phyloP scores from a whole-genome alignment of 176 grass and related monocot genomes.

The Bolboschoenus planiculmis region DNA sequence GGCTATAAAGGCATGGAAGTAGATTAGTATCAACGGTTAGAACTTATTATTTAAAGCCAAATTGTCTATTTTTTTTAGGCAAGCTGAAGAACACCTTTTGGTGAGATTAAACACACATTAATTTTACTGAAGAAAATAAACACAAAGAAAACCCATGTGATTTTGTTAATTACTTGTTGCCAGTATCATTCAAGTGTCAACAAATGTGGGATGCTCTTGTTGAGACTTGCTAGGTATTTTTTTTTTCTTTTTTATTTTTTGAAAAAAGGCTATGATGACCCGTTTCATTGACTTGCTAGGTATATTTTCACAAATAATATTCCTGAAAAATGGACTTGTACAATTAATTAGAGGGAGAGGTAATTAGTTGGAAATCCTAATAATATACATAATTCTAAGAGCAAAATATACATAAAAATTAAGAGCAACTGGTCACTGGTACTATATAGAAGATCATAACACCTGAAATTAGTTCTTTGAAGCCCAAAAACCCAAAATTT shows the following conservation, averaged over 20 bases:
- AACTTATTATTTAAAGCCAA: background rate
- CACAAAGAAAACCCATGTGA: background rate
- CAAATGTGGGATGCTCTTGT: too few relatives aligned
- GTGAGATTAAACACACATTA: background rate
- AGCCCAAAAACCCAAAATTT: background rate
- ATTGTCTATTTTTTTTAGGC: background rate
- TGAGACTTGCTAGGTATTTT: background rate
- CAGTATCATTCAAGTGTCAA: too few relatives aligned
- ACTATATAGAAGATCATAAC: background rate
- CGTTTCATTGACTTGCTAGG: too few relatives aligned
- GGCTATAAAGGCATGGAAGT: too few relatives aligned
- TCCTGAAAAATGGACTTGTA: background rate
- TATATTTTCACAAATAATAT: background rate
- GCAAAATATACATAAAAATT: background rate
- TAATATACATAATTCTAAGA: conserved; percentile 1
- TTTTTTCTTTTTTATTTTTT: too few relatives aligned
- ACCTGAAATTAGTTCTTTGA: background rate
- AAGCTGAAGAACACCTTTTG: background rate
- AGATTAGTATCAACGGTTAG: background rate
- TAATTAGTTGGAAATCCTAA: background rate
- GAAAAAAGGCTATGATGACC: too few relatives aligned
- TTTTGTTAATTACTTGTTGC: too few relatives aligned
- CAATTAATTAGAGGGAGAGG: background rate
- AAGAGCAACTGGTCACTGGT: background rate
- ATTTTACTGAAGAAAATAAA: background rate